phyloP scores from a whole-genome alignment of 1,284 basidiomycete genomes.

The Ustilago loliicola region DNA sequence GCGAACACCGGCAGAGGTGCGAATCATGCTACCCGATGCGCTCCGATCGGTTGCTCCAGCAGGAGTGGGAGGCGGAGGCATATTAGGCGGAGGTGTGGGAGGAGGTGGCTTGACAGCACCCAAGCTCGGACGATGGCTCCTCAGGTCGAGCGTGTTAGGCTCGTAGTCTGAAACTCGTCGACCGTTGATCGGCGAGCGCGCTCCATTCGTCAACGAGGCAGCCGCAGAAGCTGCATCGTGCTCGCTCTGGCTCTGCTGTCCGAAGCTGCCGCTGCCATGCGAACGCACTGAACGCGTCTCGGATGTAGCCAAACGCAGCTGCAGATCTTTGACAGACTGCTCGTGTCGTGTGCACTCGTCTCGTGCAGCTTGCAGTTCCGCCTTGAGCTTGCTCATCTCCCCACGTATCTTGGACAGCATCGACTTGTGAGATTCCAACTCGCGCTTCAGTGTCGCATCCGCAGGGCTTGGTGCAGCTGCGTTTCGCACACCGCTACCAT shows the following conservation, averaged over 20 bases:
- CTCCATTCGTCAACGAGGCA: constrained; percentile 29
- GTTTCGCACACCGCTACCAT: constrained; percentile 10
- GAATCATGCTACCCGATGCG: constrained; percentile 10
- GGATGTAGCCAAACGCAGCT: constrained; percentile 50
- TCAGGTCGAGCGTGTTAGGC: constrained; percentile 23
- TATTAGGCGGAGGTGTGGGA: constrained; percentile 85
- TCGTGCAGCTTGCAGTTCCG: constrained; percentile 82
- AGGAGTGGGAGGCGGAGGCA: constrained; percentile 79
- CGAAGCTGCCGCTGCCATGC: constrained; percentile 45
- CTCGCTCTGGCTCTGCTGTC: constrained; percentile 41
- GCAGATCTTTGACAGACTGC: constrained; percentile 52
- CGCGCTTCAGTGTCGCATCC: constrained; percentile 67
- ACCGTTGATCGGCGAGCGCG: constrained; percentile 33
- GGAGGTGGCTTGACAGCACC: constrained; percentile 81
- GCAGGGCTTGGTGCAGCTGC: constrained; percentile 17
- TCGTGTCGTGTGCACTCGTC: constrained; percentile 77
- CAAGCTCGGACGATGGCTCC: constrained; percentile 38
- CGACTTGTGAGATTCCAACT: constrained; percentile 82
- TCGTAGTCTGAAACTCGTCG: constrained; percentile 38
- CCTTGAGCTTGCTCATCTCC: constrained; percentile 71
- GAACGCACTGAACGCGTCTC: constrained; percentile 57
- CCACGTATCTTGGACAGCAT: constrained; percentile 74
- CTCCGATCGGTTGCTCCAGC: constrained; percentile 10
- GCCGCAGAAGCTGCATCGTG: constrained; percentile 31
- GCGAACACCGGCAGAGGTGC: constrained; percentile 42